Base-by-base conservation (phyloP, 768 basidiomycete genomes). In the Plicaturopsis crispa region DNA sequence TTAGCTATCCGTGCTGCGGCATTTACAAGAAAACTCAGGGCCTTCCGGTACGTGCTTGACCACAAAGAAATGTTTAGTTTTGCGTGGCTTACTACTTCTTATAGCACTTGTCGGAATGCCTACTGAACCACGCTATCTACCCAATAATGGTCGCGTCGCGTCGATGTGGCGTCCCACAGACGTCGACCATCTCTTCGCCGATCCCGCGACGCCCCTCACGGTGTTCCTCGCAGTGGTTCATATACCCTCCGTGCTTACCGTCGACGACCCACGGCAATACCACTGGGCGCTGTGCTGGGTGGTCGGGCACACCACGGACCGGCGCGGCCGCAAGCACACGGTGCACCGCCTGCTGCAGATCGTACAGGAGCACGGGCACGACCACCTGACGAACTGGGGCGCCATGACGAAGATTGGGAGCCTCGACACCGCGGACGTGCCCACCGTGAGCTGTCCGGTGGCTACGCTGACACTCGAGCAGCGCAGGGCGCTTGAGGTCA, bases 341-440 rank as follows among this genome's bases (percentile, higher is more conserved):
- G 45, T 54, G 26, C 46, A 49, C 24, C 48, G 53, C 14, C 46
- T 39, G 30, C 24, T 57, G 21, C 45, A 46, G 28, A 42, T 57
- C 20, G 41, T 50, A 2, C 46, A 36, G 8, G 51, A 53, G 32
- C 21, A 39, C 5, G 51, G 47, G 12, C n/a, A 35, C 2, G 33
- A 44, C 23, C 53, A 53, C 39, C 39, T 50, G 20, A 56, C 53
- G 10, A 58, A 56, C 35, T 58, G 53, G 53, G 56, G 55, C 8
- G 49, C 55, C 13, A 35, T 50, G 13, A 53, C 53, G 6, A n/a
- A n/a, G n/a, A n/a, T n/a, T n/a, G n/a, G n/a, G n/a, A n/a, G n/a
- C n/a, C n/a, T n/a, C n/a, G 43, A 47, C 24, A 42, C 46, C 26
- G 39, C 44, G 17, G 18, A 41, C 16, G 33, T 33, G 19, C 33